phyloP scores from a whole-genome alignment of 2,329 filamentous ascomycete genomes.

The Anthostomella pinea region DNA sequence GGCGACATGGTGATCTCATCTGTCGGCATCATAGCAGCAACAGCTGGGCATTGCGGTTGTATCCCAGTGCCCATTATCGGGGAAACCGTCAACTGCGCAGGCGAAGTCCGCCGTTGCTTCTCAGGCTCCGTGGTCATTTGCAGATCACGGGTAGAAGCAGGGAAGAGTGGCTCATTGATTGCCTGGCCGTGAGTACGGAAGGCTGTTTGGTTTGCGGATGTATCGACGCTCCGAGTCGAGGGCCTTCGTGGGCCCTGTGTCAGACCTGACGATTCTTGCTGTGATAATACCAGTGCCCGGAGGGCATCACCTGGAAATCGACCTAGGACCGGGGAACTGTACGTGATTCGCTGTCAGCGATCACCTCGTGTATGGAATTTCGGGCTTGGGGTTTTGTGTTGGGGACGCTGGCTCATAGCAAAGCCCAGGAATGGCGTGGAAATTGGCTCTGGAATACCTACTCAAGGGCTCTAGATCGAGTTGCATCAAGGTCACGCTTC shows the following conservation, averaged over 20 bases:
- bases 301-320: slow-evolving; percentile 15
- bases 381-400: too few relatives aligned
- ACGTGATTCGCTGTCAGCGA: too few relatives aligned
- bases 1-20: slow-evolving; percentile 22
- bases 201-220: too few relatives aligned
- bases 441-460: too few relatives aligned
- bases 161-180: slow-evolving; percentile 5
- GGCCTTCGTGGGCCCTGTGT: slow-evolving; percentile 3
- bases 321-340: slow-evolving; percentile 27
- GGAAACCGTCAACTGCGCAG: slow-evolving; percentile 12
- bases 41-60: slow-evolving; percentile 5
- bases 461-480: slow-evolving; percentile 9
- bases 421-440: too few relatives aligned
- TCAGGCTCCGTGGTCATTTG: too few relatives aligned
- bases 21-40: slow-evolving; percentile 5
- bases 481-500: slow-evolving; percentile 21
- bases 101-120: too few relatives aligned
- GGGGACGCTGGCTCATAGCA: too few relatives aligned
- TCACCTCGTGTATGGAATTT: too few relatives aligned
- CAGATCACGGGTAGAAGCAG: too few relatives aligned
- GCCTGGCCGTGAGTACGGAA: too few relatives aligned
- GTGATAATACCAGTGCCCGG: slow-evolving; percentile 4
- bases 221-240: slow-evolving; percentile 4
- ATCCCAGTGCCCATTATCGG: slow-evolving; percentile 16
- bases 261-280: slow-evolving; percentile 6